Base-by-base conservation (phyloP, 2,329 filamentous ascomycete species). In the Diaporthe helianthi region DNA sequence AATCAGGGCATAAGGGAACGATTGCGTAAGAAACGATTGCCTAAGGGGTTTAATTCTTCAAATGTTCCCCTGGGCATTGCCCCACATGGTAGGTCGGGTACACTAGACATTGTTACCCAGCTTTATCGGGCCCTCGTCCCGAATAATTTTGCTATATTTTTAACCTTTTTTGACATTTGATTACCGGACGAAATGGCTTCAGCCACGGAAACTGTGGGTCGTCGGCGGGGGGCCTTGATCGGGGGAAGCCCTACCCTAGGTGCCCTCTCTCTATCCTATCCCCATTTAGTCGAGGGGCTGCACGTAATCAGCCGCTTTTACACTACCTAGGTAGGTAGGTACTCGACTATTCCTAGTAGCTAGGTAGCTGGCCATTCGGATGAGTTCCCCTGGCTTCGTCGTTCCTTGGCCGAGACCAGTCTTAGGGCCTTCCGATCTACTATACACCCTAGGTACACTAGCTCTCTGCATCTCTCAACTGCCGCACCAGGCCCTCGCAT, bases 301-400 rank as follows among this genome's bases (percentile, higher is more conserved):
- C 58, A 36, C 29, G 58, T 29, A 63, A 63, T 36, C 58, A 49
- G 26, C 58, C 19, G 29, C 29, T 24, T 63, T 63, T 49, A n/a
- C n/a, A n/a, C n/a, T n/a, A n/a, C n/a, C n/a, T n/a, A n/a, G n/a
- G n/a, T n/a, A n/a, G n/a, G n/a, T n/a, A 49, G 58, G 19, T 46
- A 63, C 29, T 49, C 29, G 58, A 33, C 22, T 1, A 12, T 24
- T 24, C 29, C 44, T n/a, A n/a, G n/a, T n/a, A n/a, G n/a, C n/a
- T n/a, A n/a, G n/a, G n/a, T n/a, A n/a, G n/a, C n/a, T 33, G 58
- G 13, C 58, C 58, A 49, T 63, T 63, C 58, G 58, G 58, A 63
- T 47, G 13, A 33, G 41, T 47, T 26, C 41, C 55, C 41, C 8
- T 19, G 36, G 41, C 58, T 63, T 33, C 29, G 41, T n/a, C 58